Conservation (phyloP, 2,329 filamentous ascomycete species). For the Emergomyces orientalis region DNA sequence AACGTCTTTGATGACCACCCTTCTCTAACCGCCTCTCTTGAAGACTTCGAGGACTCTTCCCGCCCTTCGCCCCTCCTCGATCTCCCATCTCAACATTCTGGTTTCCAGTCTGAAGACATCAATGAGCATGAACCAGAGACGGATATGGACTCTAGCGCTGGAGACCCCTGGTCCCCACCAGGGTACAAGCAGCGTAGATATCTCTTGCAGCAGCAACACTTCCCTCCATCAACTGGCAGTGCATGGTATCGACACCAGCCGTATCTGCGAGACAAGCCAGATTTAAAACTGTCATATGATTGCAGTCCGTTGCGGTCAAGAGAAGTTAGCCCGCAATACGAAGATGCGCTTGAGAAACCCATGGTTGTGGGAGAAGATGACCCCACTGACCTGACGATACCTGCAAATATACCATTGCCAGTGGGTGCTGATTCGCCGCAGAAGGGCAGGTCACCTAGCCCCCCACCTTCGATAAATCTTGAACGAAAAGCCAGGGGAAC, state of each 20-base stretch:
- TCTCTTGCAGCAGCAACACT: conserved; percentile 20
- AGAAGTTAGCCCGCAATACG: conserved; percentile 51
- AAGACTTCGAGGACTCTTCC: conserved; percentile 48
- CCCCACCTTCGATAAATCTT: conserved; percentile 28
- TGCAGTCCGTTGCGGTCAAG: conserved; percentile 45
- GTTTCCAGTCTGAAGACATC: conserved; percentile 49
- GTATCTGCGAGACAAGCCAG: conserved; percentile 38
- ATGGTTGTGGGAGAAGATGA: conserved; percentile 25
- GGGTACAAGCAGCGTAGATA: conserved; percentile 45
- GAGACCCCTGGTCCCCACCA: conserved; percentile 55
- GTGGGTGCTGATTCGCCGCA: conserved; percentile 46
- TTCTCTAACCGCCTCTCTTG: conserved; percentile 51
- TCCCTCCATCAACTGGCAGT: conserved; percentile 39
- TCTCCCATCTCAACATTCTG: conserved; percentile 52
- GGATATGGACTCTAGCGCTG: conserved; percentile 35
- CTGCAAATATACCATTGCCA: conserved; percentile 51
- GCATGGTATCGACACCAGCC: conserved; percentile 46
- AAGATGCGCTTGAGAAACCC: conserved; percentile 44
- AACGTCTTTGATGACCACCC: conserved; percentile 49
- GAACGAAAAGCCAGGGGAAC: conserved; percentile 12
- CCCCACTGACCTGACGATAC: conserved; percentile 42
- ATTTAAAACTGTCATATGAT: conserved; percentile 32
- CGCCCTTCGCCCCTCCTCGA: conserved; percentile 46
- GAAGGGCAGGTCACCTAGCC: conserved; percentile 49
- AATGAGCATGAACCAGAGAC: conserved; percentile 37